Evolutionary conservation across 2,329 filamentous ascomycete species (phyloP).

Genomic region (Curvularia eragrostidis): DNA sequence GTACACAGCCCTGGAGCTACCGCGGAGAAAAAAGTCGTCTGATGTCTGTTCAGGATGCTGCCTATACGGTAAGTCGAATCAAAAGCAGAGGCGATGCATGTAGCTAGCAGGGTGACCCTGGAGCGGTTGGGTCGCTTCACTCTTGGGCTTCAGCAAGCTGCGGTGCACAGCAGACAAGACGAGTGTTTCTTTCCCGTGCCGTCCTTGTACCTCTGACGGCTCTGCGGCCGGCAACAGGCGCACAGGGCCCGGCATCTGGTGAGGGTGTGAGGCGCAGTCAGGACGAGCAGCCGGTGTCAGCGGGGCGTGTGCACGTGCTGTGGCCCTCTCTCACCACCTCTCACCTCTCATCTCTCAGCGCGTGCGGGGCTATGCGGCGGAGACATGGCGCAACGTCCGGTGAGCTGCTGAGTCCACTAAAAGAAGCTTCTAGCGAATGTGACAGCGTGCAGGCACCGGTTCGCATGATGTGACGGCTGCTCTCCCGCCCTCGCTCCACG

Average conservation of each 20-base stretch:
- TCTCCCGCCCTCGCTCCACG: slow-evolving; percentile 7
- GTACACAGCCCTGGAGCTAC: neutral
- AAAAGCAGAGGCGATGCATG: neutral
- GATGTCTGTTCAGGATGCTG: slow-evolving; percentile 2
- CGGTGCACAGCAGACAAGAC: neutral
- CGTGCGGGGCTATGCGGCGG: slow-evolving; percentile 25
- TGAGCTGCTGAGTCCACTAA: slow-evolving; percentile 15
- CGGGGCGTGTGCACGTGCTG: slow-evolving; percentile 20
- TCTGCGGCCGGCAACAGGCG: neutral
- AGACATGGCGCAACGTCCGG: slow-evolving; percentile 20
- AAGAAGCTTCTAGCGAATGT: slow-evolving; percentile 14
- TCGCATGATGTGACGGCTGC: slow-evolving; percentile 23
- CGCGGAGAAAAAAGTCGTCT: slow-evolving; percentile 2
- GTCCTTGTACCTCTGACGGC: neutral
- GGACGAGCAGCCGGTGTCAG: slow-evolving; percentile 22
- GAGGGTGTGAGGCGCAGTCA: slow-evolving; percentile 4
- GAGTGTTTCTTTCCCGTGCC: neutral
- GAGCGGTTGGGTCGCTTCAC: slow-evolving; percentile 7
- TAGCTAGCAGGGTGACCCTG: slow-evolving; percentile 6
- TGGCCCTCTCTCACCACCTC: slow-evolving; percentile 17
- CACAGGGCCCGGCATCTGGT: neutral
- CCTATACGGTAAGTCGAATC: slow-evolving; percentile 1
- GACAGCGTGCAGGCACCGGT: slow-evolving; percentile 20
- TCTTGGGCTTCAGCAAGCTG: slow-evolving; percentile 7
- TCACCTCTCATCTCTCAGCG: no score